Evolutionary conservation across 768 basidiomycete genomes (phyloP), one percentile per base, ranked within the genome.

Genomic region (Phanerochaete carnosa): DNA sequence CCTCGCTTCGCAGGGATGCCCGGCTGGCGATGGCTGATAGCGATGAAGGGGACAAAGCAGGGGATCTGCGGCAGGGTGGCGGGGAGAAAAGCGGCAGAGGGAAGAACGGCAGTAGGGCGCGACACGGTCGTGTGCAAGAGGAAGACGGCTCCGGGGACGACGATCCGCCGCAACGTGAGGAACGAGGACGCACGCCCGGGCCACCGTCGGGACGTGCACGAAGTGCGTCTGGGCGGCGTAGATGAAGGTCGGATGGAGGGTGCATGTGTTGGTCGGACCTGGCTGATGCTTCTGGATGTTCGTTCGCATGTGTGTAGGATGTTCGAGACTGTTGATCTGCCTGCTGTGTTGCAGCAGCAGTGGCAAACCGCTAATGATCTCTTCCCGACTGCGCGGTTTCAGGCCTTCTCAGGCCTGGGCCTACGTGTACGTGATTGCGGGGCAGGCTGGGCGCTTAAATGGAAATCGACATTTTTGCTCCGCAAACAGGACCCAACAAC

Each of bases 401-500:
- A 9, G 39, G 39, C 19, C 39, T 43, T 43, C 11, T 7, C 8
- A 9, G 39, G 39, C 19, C 39, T 43, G 39, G 39, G 39, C 39
- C 39, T 43, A 19, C 39, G n/a, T n/a, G 39, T 43, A 43, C 39
- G 39, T 56, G 33, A 45, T 25, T 56, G 55, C 39, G 55, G 55
- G 55, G 55, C 30, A n/a, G 32, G 30, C 15, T 32, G 49, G 30
- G 56, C 56, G 56, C 30, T 45, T 57, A 47, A 23, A 12, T 43
- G 39, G 39, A 43, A 43, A 43, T 49, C 28, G 43, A 58, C 47
- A 49, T 51, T 66, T 67, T 68, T 65, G 55, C 63, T 65, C 65
- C 62, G 69, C 65, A 70, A 70, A 70, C 61, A 70, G 39, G 49
- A 61, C 64, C 66, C 69, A 70, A 70, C 67, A 68, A 57, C 59